These are phyloP conservation scores for Aegilops tauschii DNA, from an alignment of 176 grass and related monocot species.

Conservation along the genomic window DNA sequence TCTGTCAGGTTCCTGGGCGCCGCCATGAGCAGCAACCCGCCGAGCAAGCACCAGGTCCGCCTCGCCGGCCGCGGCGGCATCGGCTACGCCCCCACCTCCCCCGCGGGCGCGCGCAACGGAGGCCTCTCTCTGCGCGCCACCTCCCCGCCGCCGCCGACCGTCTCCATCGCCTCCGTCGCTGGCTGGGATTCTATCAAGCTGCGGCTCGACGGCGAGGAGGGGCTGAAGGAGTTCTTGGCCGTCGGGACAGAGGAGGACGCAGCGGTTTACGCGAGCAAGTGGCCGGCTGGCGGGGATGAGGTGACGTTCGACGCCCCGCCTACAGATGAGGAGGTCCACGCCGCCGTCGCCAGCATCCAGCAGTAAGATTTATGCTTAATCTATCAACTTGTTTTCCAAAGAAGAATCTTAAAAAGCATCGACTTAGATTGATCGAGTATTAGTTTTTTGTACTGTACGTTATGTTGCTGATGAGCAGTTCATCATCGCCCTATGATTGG, in stretches of 20 bases:
- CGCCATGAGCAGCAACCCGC: constrained; percentile 35
- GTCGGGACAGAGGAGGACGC: background rate
- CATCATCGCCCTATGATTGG: background rate
- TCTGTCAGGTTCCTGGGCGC: background rate
- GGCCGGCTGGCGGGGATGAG: background rate
- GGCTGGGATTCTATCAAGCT: constrained; percentile 21
- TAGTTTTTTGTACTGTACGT: background rate
- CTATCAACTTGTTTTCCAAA: background rate
- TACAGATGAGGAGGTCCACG: constrained; percentile 61
- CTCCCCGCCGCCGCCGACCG: constrained; percentile 19
- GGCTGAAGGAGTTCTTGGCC: constrained; percentile 40
- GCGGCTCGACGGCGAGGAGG: constrained; percentile 26
- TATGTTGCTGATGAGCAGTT: background rate
- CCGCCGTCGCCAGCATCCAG: constrained; percentile 64
- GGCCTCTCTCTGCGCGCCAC: constrained; percentile 10
- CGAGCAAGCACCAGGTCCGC: constrained; percentile 38
- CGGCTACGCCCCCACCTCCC: background rate
- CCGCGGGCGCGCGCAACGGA: background rate
- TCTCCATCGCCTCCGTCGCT: constrained; percentile 18
- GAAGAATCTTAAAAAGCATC: background rate
- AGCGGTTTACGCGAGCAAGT: background rate
- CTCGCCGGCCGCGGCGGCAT: constrained; percentile 17
- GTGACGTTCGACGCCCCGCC: constrained; percentile 47
- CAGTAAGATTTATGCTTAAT: constrained; percentile 42
- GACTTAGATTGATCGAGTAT: background rate